Base-by-base conservation (phyloP, 2,329 filamentous ascomycete genomes). In the Cladorrhinum sp. region DNA sequence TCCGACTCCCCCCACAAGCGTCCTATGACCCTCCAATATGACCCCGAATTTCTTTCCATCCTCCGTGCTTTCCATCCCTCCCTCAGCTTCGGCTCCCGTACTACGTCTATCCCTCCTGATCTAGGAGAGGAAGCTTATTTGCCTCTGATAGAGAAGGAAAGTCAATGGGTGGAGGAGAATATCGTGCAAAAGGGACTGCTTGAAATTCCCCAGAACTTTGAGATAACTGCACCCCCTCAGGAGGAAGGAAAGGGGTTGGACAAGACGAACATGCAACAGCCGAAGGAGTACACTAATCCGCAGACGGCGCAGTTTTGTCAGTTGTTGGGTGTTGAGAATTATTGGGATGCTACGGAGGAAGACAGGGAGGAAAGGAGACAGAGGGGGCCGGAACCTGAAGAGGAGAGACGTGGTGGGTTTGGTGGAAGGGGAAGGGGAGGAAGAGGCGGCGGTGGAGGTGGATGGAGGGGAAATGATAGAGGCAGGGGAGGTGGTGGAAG, bases 1-100 rank as follows among this genome's bases (percentile, higher is more conserved):
- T 65, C 13, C 53, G 63, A 1, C 49, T 58, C 2, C 56, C 69
- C 55, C 65, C 65, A 48, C 66, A 69, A 3, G 22, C 54, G n/a
- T 54, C 67, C 24, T 8, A 76, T 54, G 66, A 79, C 77, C 10
- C 80, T 97, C 0, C 78, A 86, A 52, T 98, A 99, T 72, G 95
- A 99, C 73, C 85, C 88, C 10, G 95, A 99, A 76, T 99, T 93
- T 93, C 86, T 99, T 7, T 90, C 95, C 48, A 97, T 99, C 65
- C 93, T 88, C 12, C 89, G 93, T 48, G 88, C 87, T 7, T 96
- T 98, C 70, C 85, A 90, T 45, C 68, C 79, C 2, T 80, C 85
- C 45, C 79, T 95, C 1, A 74, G 77, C 1, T 77, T 93, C 38
- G 90, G 91, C 60, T 79, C 88, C 64, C 79, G 79, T 4, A 71